Conservation (phyloP, 768 basidiomycete species). For the Suillus subalutaceus region DNA sequence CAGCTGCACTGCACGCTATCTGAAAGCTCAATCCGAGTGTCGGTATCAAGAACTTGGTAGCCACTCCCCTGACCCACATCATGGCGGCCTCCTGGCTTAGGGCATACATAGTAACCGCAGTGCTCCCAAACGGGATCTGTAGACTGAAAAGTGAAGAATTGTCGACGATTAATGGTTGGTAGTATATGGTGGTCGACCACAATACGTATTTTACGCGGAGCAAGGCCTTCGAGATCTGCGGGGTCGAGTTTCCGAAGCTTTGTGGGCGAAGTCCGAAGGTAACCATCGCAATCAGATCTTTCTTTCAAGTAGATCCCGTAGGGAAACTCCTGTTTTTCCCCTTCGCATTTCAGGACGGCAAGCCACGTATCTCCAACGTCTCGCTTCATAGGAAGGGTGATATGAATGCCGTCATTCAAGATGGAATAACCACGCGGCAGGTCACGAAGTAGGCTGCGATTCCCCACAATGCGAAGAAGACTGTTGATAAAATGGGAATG, state of each 20-base stretch:
- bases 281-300: background rate
- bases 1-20: background rate
- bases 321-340: background rate
- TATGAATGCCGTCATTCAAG: constrained; percentile 10
- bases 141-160: background rate
- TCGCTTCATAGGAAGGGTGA: constrained; percentile 12
- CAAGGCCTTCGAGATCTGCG: background rate
- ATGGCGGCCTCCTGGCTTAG: background rate
- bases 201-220: background rate
- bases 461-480: background rate
- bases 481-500: constrained; percentile 1
- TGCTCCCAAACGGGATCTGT: background rate
- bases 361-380: background rate
- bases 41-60: background rate
- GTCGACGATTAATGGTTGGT: background rate
- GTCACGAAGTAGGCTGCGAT: background rate
- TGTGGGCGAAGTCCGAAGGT: background rate
- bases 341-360: constrained; percentile 13
- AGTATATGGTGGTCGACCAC: background rate
- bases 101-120: constrained; percentile 3
- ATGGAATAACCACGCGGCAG: constrained; percentile 1
- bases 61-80: background rate
- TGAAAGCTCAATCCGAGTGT: background rate
- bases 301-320: constrained; percentile 4
- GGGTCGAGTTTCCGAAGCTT: background rate